phyloP scores from a whole-genome alignment of 805 yeast species.

The Teunomyces pallodes region DNA sequence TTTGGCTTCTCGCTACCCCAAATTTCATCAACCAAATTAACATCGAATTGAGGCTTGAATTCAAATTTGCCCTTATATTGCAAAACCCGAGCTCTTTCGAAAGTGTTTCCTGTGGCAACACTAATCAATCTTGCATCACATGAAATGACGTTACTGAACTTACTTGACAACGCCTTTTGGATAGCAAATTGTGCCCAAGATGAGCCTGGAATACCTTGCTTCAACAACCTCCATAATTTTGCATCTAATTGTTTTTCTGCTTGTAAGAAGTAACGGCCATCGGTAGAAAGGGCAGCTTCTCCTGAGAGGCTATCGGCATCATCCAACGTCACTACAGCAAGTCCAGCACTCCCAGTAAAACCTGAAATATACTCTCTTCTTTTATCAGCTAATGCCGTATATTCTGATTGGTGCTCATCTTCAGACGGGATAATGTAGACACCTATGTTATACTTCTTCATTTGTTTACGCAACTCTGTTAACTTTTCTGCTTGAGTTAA shows the following conservation, averaged over 20 bases:
- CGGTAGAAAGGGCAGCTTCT: conserved; percentile 82
- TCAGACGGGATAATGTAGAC: conserved; percentile 82
- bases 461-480: conserved; percentile 55
- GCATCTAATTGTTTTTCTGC: conserved; percentile 79
- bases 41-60: conserved; percentile 28
- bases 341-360: conserved; percentile 91
- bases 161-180: conserved; percentile 53
- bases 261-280: conserved; percentile 92
- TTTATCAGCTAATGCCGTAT: conserved; percentile 77
- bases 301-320: conserved; percentile 48
- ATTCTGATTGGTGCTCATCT: conserved; percentile 93
- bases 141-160: conserved; percentile 58
- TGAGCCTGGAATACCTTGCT: conserved; percentile 70
- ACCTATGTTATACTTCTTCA: conserved; percentile 62
- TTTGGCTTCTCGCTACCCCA: conserved; percentile 38
- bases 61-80: conserved; percentile 19
- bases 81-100: conserved; percentile 24
- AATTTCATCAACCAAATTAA: conserved; percentile 36
- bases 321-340: conserved; percentile 71
- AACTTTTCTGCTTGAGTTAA: conserved; percentile 43
- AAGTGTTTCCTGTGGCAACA: conserved; percentile 42
- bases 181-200: conserved; percentile 77
- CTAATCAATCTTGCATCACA: conserved; percentile 79
- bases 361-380: conserved; percentile 82
- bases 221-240: conserved; percentile 71